Base-by-base conservation (phyloP, 176 grass and related monocot species). In the Thinopyrum elongatum region DNA sequence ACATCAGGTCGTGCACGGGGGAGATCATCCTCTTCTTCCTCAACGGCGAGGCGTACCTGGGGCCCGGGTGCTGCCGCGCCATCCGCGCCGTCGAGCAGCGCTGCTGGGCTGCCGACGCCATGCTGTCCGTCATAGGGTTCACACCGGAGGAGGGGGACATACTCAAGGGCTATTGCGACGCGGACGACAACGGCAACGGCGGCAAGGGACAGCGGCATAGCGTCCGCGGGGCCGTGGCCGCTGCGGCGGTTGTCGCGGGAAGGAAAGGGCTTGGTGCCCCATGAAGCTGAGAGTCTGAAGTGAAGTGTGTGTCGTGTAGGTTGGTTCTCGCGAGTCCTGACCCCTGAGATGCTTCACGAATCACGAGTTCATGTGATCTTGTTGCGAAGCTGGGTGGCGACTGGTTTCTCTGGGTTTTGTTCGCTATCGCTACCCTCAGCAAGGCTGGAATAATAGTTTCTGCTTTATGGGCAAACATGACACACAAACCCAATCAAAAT, bases 21-120 rank as follows among this genome's bases (percentile, higher is more conserved):
- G 91, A 96, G 87, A 90, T 96, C 87, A 90, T 96, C 87, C 87
- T 94, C 68, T 92, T 88, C 87, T 75, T 94, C 89, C 25, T 96
- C 82, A 92, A 92, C 70, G 94, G 94, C 74, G 84, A 94, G 87
- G 83, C 91, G 15, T 94, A 94, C 85, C 85, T 96, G 27, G 94
- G 91, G 0, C 82, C 89, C 3, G 81, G 85, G 0, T 96, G 94
- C 86, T 96, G 89, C 78, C 89, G 82, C 71, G 78, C 91, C 67
- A 88, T 96, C 83, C 87, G 89, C 76, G 82, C 83, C 87, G 84
- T 96, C 76, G 78, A 93, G 85, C 61, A 70, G 21, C 46, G 82
- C 74, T 93, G 94, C 87, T 96, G 94, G 94, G 94, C 82, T 87
- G 85, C 94, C 44, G 94, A 96, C 72, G 79, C 85, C 85, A 69